A percentile compares a stretch with the other conserved stretches of the same genome.
phyloP scores from a whole-genome alignment of 768 basidiomycete genomes.

The Amanita thiersii region DNA sequence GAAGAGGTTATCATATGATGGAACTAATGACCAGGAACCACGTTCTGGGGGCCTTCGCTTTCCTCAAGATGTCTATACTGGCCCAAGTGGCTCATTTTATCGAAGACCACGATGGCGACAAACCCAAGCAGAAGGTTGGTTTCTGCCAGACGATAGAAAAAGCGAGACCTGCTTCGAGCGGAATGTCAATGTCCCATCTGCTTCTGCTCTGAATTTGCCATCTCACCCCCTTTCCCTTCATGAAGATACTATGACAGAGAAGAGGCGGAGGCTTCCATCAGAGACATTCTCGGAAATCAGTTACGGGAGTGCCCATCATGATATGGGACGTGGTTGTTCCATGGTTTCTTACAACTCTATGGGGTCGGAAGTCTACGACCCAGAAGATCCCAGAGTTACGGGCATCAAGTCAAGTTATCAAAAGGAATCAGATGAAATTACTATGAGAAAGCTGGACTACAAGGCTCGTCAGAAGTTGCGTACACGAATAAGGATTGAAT shows the following conservation, averaged over 20 bases:
- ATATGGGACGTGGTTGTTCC: constrained; percentile 33
- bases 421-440: constrained; percentile 54
- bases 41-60: neutral
- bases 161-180: too few relatives aligned
- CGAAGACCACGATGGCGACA: neutral
- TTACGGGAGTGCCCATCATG: constrained; percentile 17
- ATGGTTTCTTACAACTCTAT: constrained; percentile 30
- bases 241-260: constrained; percentile 11
- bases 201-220: neutral
- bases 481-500: constrained; percentile 60
- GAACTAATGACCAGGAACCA: too few relatives aligned
- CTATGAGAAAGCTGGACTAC: constrained; percentile 59
- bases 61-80: constrained; percentile 6
- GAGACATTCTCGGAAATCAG: constrained; percentile 3
- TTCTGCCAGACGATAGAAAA: too few relatives aligned
- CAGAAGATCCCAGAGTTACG: constrained; percentile 66
- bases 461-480: constrained; percentile 57
- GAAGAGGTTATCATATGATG: too few relatives aligned
- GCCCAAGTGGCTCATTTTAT: neutral
- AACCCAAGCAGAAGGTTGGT: too few relatives aligned
- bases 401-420: constrained; percentile 41
- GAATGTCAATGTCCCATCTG: too few relatives aligned
- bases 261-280: neutral
- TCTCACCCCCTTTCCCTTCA: neutral
- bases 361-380: constrained; percentile 51